Evolutionary conservation across 73 alveolate genomes (phyloP), one percentile per base, ranked within the genome.

Genomic region (Durusdinium trenchii): DNA sequence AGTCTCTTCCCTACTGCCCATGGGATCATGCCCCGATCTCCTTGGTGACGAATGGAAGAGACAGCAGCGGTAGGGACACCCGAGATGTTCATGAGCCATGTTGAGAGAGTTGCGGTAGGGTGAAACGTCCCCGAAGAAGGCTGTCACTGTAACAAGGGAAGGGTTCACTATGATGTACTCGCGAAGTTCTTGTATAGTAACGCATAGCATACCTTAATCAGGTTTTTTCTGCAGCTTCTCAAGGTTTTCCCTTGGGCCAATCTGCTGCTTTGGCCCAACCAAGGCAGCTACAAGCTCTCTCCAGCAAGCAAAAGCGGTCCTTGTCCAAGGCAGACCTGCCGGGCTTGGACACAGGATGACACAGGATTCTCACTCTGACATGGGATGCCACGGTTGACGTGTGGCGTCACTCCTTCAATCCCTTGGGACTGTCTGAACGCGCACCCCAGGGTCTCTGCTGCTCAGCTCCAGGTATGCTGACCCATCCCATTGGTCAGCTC

Each of bases 281-380:
- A 14, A 81, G 91, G 91, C 91, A 81, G 12, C 71, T 81, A 30
- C 91, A 81, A 30, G 47, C 42, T 23, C 10, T 81, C 71, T 48
- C 16, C 91, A n/a, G 54, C 91, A 81, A 46, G 69, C 91, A 81
- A n/a, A 81, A 81, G 71, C 91, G 91, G 23, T 81, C 71, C 91
- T 81, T 81, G 47, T 81, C 91, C 71, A 81, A 81, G 91, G 91
- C 69, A 32, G 73, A 60, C 18, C n/a, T n/a, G n/a, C n/a, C n/a
- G n/a, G n/a, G n/a, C n/a, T n/a, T n/a, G n/a, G n/a, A n/a, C n/a
- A n/a, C n/a, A n/a, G n/a, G n/a, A n/a, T n/a, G n/a, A n/a, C n/a
- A n/a, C n/a, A n/a, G n/a, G n/a, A n/a, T n/a, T n/a, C n/a, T n/a
- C n/a, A n/a, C n/a, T n/a, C n/a, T n/a, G n/a, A 57, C 69, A 57